phyloP scores from a whole-genome alignment of 768 basidiomycete genomes.

The Multifurca ochricompacta region DNA sequence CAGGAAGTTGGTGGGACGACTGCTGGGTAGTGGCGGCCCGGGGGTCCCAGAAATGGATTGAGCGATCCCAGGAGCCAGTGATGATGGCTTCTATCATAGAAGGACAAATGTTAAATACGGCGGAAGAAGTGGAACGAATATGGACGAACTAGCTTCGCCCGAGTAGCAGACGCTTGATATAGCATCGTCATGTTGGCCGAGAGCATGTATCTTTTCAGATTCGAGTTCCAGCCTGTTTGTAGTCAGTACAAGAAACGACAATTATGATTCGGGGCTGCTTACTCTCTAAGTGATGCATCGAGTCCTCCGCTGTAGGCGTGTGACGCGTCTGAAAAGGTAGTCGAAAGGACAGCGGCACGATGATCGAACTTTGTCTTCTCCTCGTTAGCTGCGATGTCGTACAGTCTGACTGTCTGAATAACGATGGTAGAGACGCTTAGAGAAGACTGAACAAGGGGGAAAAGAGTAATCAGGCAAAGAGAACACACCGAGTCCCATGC shows the following conservation, averaged over 20 bases:
- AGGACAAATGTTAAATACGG: too few species aligned
- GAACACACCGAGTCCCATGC: conserved; percentile 77
- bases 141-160: conserved; percentile 49
- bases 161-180: conserved; percentile 71
- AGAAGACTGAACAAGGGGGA: conserved; percentile 19
- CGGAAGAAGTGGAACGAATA: neutral
- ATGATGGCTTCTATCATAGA: conserved; percentile 46
- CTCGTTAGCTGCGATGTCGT: conserved; percentile 48
- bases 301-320: conserved; percentile 81
- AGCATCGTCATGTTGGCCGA: conserved; percentile 75
- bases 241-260: neutral
- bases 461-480: conserved; percentile 27
- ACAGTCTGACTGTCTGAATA: conserved; percentile 51
- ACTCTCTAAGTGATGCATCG: conserved; percentile 81
- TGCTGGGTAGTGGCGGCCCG: conserved; percentile 49
- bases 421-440: conserved; percentile 25
- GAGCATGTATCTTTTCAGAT: conserved; percentile 57
- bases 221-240: conserved; percentile 61
- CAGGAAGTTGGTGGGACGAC: conserved; percentile 53
- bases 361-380: conserved; percentile 76
- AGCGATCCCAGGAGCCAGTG: too few species aligned
- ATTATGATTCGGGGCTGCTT: conserved; percentile 24
- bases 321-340: conserved; percentile 57
- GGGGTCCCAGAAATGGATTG: too few species aligned
- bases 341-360: conserved; percentile 77